Evolutionary conservation across 176 grass and related monocot species (phyloP).

Genomic region (Melocanna baccifera): DNA sequence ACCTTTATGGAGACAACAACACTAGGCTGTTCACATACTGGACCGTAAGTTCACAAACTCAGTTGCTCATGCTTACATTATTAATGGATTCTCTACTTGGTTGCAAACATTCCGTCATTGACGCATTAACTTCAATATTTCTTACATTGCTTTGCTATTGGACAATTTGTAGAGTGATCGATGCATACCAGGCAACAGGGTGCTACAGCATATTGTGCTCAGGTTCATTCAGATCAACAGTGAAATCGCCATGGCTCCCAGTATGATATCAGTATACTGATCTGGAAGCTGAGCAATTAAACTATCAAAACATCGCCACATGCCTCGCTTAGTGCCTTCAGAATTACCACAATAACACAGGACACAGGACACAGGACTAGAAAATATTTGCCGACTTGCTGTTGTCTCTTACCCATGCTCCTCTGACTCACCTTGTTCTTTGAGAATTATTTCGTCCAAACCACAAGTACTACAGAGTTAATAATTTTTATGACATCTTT

Average conservation of each 20-base stretch:
- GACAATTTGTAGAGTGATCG: constrained; percentile 48
- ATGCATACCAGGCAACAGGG: constrained; percentile 75
- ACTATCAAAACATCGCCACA: neutral
- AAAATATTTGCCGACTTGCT: constrained; percentile 40
- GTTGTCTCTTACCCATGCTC: constrained; percentile 26
- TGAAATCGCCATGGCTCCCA: constrained; percentile 73
- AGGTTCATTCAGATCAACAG: constrained; percentile 79
- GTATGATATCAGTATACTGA: constrained; percentile 80
- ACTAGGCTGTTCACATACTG: constrained; percentile 79
- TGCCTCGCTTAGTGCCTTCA: constrained; percentile 16
- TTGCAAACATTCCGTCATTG: neutral
- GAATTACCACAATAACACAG: constrained; percentile 10
- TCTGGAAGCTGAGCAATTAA: constrained; percentile 70
- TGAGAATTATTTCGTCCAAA: constrained; percentile 22
- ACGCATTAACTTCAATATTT: neutral
- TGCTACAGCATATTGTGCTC: constrained; percentile 83
- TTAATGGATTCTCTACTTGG: neutral
- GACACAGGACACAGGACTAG: neutral
- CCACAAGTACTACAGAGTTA: constrained; percentile 3
- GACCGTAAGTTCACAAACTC: constrained; percentile 56
- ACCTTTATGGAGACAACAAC: constrained; percentile 77
- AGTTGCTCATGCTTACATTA: neutral
- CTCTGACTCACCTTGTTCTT: neutral
- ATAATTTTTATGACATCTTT: neutral
- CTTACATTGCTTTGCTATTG: neutral